Evolutionary conservation across 768 basidiomycete species (phyloP).

Genomic region (Boletus rubropictus): DNA sequence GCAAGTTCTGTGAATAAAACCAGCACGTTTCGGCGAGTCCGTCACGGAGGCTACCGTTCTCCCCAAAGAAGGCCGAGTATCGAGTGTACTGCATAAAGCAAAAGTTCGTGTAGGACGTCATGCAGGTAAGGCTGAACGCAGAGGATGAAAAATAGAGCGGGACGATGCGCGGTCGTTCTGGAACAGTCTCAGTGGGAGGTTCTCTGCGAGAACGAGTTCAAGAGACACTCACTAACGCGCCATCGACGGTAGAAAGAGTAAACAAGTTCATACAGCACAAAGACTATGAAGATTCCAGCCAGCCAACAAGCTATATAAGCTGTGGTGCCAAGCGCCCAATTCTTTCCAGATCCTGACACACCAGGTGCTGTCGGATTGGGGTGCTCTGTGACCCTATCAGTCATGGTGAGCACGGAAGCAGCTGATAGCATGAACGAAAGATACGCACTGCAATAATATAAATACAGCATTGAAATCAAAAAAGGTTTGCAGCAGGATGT

Average conservation of each 20-base stretch:
- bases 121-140: slow-evolving; percentile 65
- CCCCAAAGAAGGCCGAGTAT: slow-evolving; percentile 55
- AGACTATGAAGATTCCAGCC: slow-evolving; percentile 66
- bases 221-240: slow-evolving; percentile 63
- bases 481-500: slow-evolving; percentile 72
- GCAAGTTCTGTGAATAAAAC: slow-evolving; percentile 79
- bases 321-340: slow-evolving; percentile 78
- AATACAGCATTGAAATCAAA: slow-evolving; percentile 88
- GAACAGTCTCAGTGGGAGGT: slow-evolving; percentile 2
- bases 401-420: slow-evolving; percentile 10
- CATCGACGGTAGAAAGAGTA: slow-evolving; percentile 72
- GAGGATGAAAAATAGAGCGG: slow-evolving; percentile 81
- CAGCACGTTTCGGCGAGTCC: slow-evolving; percentile 79
- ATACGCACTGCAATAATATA: slow-evolving; percentile 74
- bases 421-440: background rate
- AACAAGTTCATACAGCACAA: slow-evolving; percentile 70
- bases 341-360: slow-evolving; percentile 64
- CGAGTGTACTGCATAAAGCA: slow-evolving; percentile 81
- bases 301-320: slow-evolving; percentile 82
- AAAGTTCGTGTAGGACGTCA: slow-evolving; percentile 79
- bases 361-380: slow-evolving; percentile 66
- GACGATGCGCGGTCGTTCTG: slow-evolving; percentile 78
- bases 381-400: slow-evolving; percentile 60
- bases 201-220: slow-evolving; percentile 14
- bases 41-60: slow-evolving; percentile 45